Evolutionary conservation across 1,284 basidiomycete genomes (phyloP).

Genomic region (Trichosporon asahii): DNA sequence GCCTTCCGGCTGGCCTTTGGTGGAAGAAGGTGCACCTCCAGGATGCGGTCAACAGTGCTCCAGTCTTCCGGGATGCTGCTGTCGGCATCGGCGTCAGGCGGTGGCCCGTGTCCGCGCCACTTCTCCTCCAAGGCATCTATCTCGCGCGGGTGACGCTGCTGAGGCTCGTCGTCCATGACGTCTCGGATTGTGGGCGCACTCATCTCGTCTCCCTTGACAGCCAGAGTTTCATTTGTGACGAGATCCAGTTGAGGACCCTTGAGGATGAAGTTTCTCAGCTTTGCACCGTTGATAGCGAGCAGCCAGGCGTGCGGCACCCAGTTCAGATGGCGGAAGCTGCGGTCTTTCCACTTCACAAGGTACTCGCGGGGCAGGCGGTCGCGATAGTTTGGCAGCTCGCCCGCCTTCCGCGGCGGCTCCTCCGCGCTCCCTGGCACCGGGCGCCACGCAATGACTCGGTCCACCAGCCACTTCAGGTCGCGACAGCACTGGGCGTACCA

Average conservation of each 20-base stretch:
- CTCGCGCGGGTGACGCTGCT: constrained; percentile 7
- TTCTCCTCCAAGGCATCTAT: constrained; percentile 20
- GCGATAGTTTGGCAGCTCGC: constrained; percentile 60
- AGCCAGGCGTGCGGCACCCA: constrained; percentile 94
- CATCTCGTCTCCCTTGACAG: constrained; percentile 50
- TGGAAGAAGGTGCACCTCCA: constrained; percentile 66
- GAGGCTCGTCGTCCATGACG: constrained; percentile 42
- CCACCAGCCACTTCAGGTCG: constrained; percentile 68
- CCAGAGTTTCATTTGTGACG: constrained; percentile 52
- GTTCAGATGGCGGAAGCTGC: constrained; percentile 67
- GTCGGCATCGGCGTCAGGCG: constrained; percentile 62
- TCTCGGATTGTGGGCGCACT: constrained; percentile 42
- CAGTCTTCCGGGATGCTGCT: constrained; percentile 61
- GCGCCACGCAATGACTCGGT: constrained; percentile 85
- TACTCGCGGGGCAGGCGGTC: constrained; percentile 73
- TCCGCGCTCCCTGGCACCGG: constrained; percentile 64
- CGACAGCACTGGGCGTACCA: constrained; percentile 78
- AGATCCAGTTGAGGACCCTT: constrained; percentile 68
- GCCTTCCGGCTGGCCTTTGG: constrained; percentile 23
- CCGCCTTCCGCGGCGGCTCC: constrained; percentile 54
- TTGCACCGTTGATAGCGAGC: constrained; percentile 59
- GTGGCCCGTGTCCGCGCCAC: constrained; percentile 39
- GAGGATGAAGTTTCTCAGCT: constrained; percentile 71
- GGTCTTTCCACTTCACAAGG: constrained; percentile 76
- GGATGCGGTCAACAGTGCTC: constrained; percentile 68